Conservation (phyloP, 2,329 filamentous ascomycete genomes). For the Dothideomycetes sp. region DNA sequence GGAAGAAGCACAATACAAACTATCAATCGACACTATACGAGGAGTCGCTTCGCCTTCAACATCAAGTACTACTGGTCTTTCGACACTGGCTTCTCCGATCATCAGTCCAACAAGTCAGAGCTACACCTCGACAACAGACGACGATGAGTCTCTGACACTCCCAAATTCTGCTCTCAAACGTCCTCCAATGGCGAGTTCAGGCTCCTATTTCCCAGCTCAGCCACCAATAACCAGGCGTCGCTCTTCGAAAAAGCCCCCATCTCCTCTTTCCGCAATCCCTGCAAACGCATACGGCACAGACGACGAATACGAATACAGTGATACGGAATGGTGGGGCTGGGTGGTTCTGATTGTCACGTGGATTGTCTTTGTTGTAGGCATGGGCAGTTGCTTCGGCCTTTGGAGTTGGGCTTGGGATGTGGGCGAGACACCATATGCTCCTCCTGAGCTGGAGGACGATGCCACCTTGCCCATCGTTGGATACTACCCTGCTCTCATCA, state of each 20-base stretch:
- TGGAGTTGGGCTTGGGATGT: constrained; percentile 99
- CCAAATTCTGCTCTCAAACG: constrained; percentile 19
- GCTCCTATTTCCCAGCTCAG: constrained; percentile 18
- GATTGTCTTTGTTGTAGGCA: constrained; percentile 91
- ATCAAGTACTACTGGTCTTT: constrained; percentile 13
- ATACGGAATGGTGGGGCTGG: constrained; percentile 98
- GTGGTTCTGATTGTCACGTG: constrained; percentile 83
- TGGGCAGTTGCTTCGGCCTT: constrained; percentile 87
- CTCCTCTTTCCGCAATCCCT: constrained; percentile 15
- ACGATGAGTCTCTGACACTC: constrained; percentile 66
- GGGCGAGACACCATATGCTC: constrained; percentile 87
- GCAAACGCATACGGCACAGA: constrained; percentile 8
- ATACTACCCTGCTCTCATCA: constrained; percentile 91
- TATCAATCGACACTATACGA: not conserved
- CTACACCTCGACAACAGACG: constrained; percentile 68
- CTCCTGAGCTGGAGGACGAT: constrained; percentile 90
- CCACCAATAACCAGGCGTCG: constrained; percentile 11
- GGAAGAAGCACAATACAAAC: not conserved
- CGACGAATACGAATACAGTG: constrained; percentile 79
- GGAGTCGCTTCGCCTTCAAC: constrained; percentile 12
- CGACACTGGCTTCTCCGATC: constrained; percentile 11
- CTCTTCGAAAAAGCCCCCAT: constrained; percentile 10
- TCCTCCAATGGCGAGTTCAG: constrained; percentile 14
- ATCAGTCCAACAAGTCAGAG: constrained; percentile 36
- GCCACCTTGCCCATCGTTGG: constrained; percentile 89